phyloP scores from a whole-genome alignment of 371 early-diverging fungal genomes.

The Catenaria anguillulae region DNA sequence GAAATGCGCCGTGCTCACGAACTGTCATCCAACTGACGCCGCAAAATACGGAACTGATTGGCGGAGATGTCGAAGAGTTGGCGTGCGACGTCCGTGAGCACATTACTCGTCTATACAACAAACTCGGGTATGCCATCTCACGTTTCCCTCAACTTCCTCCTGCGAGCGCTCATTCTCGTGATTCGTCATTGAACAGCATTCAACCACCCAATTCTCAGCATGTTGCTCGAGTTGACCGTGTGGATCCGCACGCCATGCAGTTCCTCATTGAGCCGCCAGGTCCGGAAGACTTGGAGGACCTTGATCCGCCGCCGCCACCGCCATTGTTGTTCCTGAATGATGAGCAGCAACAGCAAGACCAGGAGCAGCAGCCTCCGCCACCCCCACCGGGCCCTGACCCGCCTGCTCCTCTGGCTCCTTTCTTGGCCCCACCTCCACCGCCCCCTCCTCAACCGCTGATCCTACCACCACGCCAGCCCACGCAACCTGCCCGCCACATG shows the following conservation, averaged over 20 bases:
- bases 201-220: not conserved
- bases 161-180: too few relatives aligned
- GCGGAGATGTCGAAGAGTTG: not conserved
- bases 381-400: not conserved
- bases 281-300: not conserved
- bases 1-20: not conserved
- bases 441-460: too few relatives aligned
- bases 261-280: not conserved
- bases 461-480: too few relatives aligned
- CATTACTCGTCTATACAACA: not conserved
- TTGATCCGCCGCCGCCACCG: too few relatives aligned
- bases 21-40: not conserved
- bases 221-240: not conserved
- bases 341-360: too few relatives aligned
- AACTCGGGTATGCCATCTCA: not conserved
- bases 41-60: not conserved
- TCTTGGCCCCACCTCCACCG: too few relatives aligned
- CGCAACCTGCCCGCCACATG: too few relatives aligned
- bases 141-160: not conserved
- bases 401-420: too few relatives aligned
- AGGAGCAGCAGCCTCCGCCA: not conserved
- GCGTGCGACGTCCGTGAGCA: not conserved
- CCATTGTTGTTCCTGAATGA: too few relatives aligned
- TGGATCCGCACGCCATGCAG: not conserved
- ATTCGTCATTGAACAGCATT: not conserved